Base-by-base conservation (phyloP, 2,329 filamentous ascomycete species). In the Geosmithia morbida region DNA sequence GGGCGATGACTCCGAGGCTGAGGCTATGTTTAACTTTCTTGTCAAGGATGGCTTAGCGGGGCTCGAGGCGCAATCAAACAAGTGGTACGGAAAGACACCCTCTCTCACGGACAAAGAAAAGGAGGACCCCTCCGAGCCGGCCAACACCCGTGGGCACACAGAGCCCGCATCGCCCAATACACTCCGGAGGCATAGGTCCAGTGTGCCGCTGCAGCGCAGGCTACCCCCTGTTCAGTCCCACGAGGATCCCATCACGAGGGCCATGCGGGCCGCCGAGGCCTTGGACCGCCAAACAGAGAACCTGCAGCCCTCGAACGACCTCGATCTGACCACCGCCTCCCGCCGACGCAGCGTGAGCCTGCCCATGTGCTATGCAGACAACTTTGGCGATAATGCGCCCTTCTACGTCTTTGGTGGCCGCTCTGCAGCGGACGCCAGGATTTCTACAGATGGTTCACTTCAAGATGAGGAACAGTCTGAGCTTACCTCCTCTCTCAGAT, bases 231-330 rank as follows among this genome's bases (percentile, higher is more conserved):
- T 26, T 13, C 22, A 44, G 10, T 17, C 33, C 16, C 18, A 44
- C 17, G 47, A 51, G 41, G 74, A 79, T 53, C 73, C 74, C 43
- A 71, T 68, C 48, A 69, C 66, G 19, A 66, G 63, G 53, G 75
- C 75, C 37, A 80, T 79, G 74, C 66, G 71, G 54, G 75, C 74
- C 16, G 77, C 76, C 7, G 76, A 80, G 48, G 71, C 69, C 2
- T 64, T 81, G 39, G 72, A 81, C 54, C 66, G 66, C 47, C 64
- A 75, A 51, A 79, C 75, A 0, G 74, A 70, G 44, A 70, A 62
- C 19, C 58, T 79, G n/a, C 74, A 80, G 51, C 65, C 66, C 0
- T 63, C 56, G 44, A 64, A 66, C 47, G 67, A 73, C 41, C 57
- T 74, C n/a, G 72, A 74, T 45, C 59, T 75, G 39, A 68, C 67